Percentiles rank a stretch among this genome's conserved stretches.
phyloP scores from a whole-genome alignment of 768 basidiomycete species.

The Boletus insuetus region DNA sequence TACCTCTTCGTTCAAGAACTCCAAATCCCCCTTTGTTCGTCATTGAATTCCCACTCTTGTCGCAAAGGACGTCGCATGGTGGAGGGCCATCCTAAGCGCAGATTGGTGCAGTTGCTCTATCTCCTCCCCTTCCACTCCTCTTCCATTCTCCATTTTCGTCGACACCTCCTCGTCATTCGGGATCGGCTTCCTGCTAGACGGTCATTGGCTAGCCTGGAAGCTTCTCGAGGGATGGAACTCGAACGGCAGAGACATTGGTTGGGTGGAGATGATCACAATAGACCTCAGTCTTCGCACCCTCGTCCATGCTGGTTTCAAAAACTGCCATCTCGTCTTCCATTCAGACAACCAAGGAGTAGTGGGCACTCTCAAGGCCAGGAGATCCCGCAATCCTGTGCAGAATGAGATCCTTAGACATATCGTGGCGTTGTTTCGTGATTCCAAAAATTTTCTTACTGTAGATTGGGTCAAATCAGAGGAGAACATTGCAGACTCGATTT shows the following conservation, averaged over 20 bases:
- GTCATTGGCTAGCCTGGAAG: conserved; percentile 40
- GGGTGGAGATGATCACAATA: neutral
- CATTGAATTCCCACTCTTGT: neutral
- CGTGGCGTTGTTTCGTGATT: neutral
- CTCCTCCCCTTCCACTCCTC: neutral
- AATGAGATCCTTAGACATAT: conserved; percentile 5
- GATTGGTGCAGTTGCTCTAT: neutral
- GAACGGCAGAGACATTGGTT: neutral
- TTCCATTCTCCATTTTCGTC: neutral
- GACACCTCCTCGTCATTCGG: neutral
- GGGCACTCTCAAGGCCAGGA: neutral
- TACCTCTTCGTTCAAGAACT: neutral
- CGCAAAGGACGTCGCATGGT: neutral
- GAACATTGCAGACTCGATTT: conserved; percentile 41
- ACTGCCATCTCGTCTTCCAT: conserved; percentile 29
- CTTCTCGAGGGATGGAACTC: conserved; percentile 3
- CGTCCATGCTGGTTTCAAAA: conserved; percentile 10
- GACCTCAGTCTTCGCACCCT: neutral
- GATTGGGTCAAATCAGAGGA: conserved; percentile 5
- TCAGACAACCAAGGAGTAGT: conserved; percentile 45
- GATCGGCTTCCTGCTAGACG: conserved; percentile 33
- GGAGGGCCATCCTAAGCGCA: rapidly evolving
- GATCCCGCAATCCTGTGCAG: neutral
- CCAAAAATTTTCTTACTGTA: neutral
- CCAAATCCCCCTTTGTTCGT: neutral